phyloP scores from a whole-genome alignment of 2,329 filamentous ascomycete genomes.

The Cryphonectria naterciae region DNA sequence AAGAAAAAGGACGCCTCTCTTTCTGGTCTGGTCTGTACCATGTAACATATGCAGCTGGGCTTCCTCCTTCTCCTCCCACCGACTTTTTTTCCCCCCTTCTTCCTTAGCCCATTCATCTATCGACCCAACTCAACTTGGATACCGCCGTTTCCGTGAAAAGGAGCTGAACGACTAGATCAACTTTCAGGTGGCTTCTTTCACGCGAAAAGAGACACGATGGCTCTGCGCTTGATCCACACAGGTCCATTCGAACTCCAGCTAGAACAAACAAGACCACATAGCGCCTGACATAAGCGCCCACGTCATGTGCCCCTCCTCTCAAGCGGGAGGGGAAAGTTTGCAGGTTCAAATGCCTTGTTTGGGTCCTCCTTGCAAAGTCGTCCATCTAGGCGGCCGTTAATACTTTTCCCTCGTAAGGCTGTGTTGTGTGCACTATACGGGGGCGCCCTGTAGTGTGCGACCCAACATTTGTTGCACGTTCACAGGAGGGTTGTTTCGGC shows the following conservation, averaged over 20 bases:
- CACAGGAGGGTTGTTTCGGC: not conserved
- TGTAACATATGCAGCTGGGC: no score
- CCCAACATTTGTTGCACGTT: not conserved
- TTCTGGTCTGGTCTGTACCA: no score
- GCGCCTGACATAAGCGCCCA: constrained; percentile 19
- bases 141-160: not conserved
- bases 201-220: not conserved
- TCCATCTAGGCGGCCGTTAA: not conserved
- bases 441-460: not conserved
- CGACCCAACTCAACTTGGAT: not conserved
- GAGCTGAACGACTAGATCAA: not conserved
- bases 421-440: not conserved
- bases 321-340: not conserved
- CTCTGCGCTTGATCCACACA: not conserved
- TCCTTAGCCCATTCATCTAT: no score
- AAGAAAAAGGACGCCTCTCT: no score
- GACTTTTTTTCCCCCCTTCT: not conserved
- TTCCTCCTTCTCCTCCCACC: not conserved
- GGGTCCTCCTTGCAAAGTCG: not conserved
- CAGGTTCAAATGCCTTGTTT: not conserved
- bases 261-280: not conserved
- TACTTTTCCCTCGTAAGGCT: no score
- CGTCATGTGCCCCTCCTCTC: constrained; percentile 15
- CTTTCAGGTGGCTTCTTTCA: not conserved
- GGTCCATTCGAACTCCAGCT: not conserved